Percentiles rank a stretch among this genome's conserved stretches.
Evolutionary conservation across 1,139 yeast genomes (phyloP).

Genomic region (Groenewaldozyma sp.): DNA sequence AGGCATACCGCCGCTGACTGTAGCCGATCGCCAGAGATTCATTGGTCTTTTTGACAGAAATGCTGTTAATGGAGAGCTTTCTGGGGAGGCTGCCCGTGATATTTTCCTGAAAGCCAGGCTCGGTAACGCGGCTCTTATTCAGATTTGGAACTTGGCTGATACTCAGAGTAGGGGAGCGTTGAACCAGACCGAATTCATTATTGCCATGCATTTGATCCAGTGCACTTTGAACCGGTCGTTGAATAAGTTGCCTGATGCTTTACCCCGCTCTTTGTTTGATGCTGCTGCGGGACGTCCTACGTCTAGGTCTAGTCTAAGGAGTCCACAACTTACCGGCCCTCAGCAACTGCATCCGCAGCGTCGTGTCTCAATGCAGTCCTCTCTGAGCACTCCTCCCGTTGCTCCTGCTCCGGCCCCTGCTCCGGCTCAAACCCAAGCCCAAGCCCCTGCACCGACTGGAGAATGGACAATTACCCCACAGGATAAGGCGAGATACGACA

Average conservation of each 20-base stretch:
- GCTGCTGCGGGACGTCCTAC: constrained; percentile 18
- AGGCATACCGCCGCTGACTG: constrained; percentile 51
- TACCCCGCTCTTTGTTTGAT: constrained; percentile 41
- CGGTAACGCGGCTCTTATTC: constrained; percentile 67
- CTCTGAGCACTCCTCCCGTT: constrained; percentile 13
- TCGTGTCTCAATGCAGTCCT: too few relatives aligned
- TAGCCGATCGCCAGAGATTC: constrained; percentile 62
- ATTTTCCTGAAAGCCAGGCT: constrained; percentile 83
- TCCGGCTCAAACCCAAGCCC: constrained; percentile 24
- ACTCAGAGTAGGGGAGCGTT: constrained; percentile 63
- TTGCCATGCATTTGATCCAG: constrained; percentile 95
- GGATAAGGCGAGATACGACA: constrained; percentile 70
- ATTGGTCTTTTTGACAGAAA: constrained; percentile 67
- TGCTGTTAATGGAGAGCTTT: constrained; percentile 47
- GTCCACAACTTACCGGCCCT: constrained; percentile 7
- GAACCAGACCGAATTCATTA: constrained; percentile 62
- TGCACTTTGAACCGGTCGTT: constrained; percentile 61
- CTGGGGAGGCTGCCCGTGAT: constrained; percentile 71
- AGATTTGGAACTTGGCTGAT: constrained; percentile 85
- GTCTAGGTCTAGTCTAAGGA: constrained; percentile 14
- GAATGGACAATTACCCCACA: constrained; percentile 66
- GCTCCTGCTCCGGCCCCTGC: constrained; percentile 8
- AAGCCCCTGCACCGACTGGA: constrained; percentile 27
- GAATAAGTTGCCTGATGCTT: constrained; percentile 54
- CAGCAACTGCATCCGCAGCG: constrained; percentile 1